phyloP scores from a whole-genome alignment of 371 early-diverging fungal species.

The Umbelopsis sp. region DNA sequence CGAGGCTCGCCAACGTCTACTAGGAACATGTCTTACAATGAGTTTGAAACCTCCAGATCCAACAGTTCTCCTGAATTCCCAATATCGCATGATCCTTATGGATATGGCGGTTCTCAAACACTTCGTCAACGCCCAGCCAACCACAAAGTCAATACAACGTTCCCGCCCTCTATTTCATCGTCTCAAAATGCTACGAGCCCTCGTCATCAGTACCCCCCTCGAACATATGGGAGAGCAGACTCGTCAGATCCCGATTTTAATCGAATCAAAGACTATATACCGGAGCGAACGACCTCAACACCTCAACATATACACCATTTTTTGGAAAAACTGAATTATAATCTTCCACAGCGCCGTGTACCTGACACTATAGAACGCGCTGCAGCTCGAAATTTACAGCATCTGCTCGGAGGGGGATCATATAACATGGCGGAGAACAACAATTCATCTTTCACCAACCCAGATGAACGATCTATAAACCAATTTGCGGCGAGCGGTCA shows the following conservation, averaged over 20 bases:
- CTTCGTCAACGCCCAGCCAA: background rate
- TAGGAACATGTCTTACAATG: constrained; percentile 16
- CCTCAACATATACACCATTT: constrained; percentile 14
- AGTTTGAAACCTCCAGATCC: background rate
- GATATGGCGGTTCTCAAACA: background rate
- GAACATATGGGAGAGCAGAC: background rate
- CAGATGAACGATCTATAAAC: background rate
- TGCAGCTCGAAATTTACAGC: constrained; percentile 14
- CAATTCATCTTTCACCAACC: background rate
- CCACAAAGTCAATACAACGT: constrained; percentile 6
- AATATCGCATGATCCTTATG: background rate
- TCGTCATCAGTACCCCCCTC: background rate
- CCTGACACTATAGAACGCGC: constrained; percentile 11
- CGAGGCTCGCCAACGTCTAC: constrained; percentile 13
- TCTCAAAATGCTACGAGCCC: constrained; percentile 1
- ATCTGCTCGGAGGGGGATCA: background rate
- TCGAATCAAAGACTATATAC: constrained; percentile 5
- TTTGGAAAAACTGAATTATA: constrained; percentile 8
- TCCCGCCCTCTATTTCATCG: background rate
- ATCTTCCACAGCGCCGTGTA: constrained; percentile 12
- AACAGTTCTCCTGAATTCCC: constrained; percentile 15
- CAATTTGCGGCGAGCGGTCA: background rate
- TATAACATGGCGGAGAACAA: background rate
- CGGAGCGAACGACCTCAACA: constrained; percentile 8
- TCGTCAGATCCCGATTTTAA: constrained; percentile 10